Evolutionary conservation across 345 rosid genomes (phyloP).

Genomic region (Viola odorata): DNA sequence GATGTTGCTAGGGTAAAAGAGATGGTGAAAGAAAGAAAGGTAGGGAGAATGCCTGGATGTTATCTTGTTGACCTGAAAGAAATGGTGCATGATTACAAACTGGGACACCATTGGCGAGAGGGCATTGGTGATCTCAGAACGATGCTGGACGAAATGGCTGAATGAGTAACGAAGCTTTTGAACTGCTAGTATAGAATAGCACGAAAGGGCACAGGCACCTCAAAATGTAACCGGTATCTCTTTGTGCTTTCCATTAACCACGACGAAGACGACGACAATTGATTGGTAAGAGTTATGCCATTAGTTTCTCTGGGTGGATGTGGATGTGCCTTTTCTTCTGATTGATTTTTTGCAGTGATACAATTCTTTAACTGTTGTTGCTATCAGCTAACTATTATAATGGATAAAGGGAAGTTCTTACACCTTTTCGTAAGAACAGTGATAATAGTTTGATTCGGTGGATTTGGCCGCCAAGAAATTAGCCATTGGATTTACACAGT

Average conservation of each 20-base stretch:
- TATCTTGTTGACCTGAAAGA: constrained; percentile 57
- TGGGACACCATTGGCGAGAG: constrained; percentile 13
- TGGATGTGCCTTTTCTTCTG: neutral
- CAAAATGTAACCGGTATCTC: too few relatives aligned
- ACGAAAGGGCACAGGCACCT: too few relatives aligned
- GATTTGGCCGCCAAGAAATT: too few relatives aligned
- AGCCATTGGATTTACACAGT: too few relatives aligned
- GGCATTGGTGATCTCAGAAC: constrained; percentile 9
- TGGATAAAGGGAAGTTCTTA: too few relatives aligned
- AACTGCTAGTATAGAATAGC: constrained; percentile 1
- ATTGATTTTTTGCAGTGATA: neutral
- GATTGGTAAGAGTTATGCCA: neutral
- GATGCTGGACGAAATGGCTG: constrained; percentile 1
- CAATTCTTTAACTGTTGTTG: too few relatives aligned
- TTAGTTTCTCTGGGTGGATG: neutral
- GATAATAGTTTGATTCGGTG: too few relatives aligned
- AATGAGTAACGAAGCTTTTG: constrained; percentile 1
- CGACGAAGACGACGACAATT: neutral
- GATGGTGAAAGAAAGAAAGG: constrained; percentile 34
- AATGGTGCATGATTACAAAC: constrained; percentile 43
- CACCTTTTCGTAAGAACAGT: too few relatives aligned
- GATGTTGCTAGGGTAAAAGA: constrained; percentile 47
- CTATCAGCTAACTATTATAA: too few relatives aligned
- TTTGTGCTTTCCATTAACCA: too few relatives aligned
- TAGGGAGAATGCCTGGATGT: constrained; percentile 46